Conservation (phyloP, 2,329 filamentous ascomycete species). For the Colletotrichum tropicicola region DNA sequence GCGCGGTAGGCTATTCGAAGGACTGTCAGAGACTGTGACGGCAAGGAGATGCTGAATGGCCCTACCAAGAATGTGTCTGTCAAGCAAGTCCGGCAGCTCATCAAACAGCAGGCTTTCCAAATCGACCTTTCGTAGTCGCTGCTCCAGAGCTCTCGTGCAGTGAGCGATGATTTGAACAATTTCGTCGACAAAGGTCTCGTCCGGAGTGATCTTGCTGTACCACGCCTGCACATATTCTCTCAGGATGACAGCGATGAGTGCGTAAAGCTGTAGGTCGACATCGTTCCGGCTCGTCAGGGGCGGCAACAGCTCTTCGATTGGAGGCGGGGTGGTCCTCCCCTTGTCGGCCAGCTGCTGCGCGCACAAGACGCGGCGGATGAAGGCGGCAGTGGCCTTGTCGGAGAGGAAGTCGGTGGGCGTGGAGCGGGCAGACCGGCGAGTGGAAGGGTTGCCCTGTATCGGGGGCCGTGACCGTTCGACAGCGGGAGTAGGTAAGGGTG, state of each 20-base stretch:
- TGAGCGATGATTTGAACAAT: slow-evolving; percentile 92
- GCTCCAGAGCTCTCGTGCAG: slow-evolving; percentile 86
- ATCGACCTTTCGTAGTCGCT: slow-evolving; percentile 84
- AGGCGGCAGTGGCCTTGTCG: slow-evolving; percentile 79
- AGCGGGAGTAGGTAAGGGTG: slow-evolving; percentile 26
- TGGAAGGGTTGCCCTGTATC: slow-evolving; percentile 14
- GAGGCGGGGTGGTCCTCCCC: slow-evolving; percentile 58
- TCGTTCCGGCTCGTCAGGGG: slow-evolving; percentile 95
- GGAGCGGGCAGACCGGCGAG: slow-evolving; percentile 43
- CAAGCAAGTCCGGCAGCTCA: slow-evolving; percentile 84
- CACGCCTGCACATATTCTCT: slow-evolving; percentile 91
- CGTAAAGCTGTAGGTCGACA: slow-evolving; percentile 92
- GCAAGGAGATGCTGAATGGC: slow-evolving; percentile 2
- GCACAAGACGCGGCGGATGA: slow-evolving; percentile 87
- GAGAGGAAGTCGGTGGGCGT: slow-evolving; percentile 64
- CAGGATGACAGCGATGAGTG: slow-evolving; percentile 87
- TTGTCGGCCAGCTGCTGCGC: slow-evolving; percentile 72
- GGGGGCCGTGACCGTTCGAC: slow-evolving; percentile 37
- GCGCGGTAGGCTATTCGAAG: slow-evolving; percentile 70
- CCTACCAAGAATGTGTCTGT: slow-evolving; percentile 81
- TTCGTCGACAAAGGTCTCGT: slow-evolving; percentile 88
- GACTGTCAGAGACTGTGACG: not conserved
- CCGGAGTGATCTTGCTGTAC: slow-evolving; percentile 92
- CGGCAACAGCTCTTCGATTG: slow-evolving; percentile 85
- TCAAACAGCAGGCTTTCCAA: slow-evolving; percentile 85